Conservation (phyloP, 148 eudicot species). For the Fagopyrum tataricum region DNA sequence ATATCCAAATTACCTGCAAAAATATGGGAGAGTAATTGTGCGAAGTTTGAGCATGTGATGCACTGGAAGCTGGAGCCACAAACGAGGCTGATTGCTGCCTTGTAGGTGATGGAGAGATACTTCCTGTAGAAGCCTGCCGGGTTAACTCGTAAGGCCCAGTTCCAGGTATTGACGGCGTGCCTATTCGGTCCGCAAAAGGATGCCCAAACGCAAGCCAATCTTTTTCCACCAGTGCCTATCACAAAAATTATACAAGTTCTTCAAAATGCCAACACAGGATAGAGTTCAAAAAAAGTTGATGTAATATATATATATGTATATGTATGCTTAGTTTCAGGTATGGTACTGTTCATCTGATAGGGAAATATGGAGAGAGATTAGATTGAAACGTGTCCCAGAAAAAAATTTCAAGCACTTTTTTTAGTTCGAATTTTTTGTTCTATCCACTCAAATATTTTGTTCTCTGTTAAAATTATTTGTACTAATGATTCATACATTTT, state of each 20-base stretch:
- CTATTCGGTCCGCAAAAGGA: conserved; percentile 88
- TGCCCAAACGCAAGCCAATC: conserved; percentile 99
- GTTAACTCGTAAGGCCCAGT: conserved; percentile 65
- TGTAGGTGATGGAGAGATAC: conserved; percentile 45
- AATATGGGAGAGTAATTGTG: conserved; percentile 81
- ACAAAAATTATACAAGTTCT: not conserved
- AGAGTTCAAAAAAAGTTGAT: not conserved
- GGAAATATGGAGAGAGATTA: too few relatives aligned
- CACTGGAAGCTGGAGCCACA: conserved; percentile 39
- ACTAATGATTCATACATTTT: too few relatives aligned
- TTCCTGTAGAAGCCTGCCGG: conserved; percentile 61
- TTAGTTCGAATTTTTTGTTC: too few relatives aligned
- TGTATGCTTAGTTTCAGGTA: too few relatives aligned
- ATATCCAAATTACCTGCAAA: conserved; percentile 51
- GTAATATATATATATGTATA: too few relatives aligned
- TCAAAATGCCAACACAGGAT: not conserved
- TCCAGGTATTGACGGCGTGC: conserved; percentile 63
- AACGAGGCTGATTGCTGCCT: conserved; percentile 68
- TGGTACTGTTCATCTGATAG: too few relatives aligned
- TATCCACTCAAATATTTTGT: too few relatives aligned
- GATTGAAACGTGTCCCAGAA: too few relatives aligned
- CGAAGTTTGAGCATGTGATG: conserved; percentile 58
- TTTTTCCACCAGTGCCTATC: conserved; percentile 94
- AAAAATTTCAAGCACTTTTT: too few relatives aligned
- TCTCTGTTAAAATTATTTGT: too few relatives aligned